Evolutionary conservation across 2,329 filamentous ascomycete genomes (phyloP), one percentile per base, ranked within the genome.

Genomic region (Cephalotrichum gorgonifer): DNA sequence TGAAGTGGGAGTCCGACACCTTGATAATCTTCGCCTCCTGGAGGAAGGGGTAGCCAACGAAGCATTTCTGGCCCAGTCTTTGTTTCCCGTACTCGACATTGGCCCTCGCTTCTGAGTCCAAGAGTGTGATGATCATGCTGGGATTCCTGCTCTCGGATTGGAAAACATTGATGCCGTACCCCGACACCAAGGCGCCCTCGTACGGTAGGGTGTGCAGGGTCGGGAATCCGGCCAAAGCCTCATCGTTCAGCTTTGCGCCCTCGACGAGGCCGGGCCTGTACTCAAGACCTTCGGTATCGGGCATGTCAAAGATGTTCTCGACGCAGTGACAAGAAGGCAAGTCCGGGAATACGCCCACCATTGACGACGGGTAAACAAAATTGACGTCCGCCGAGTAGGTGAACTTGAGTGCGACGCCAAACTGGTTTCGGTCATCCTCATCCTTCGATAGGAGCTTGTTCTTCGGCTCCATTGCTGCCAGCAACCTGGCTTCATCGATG

Each of bases 131-230:
- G 23, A 97, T 80, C 81, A 97, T 90, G 65, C 91, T 98, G 65
- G 96, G 90, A 60, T 97, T 97, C 45, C 88, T 84, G 62, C 90
- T 96, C 57, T 97, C 93, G 57, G 91, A 83, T 62, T 95, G 89
- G 71, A 98, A 98, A 30, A 98, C 88, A 54, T 84, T 93, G 53
- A 98, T 87, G 2, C 89, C 89, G 56, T 95, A 95, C 8, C 83
- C 87, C 44, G 68, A 63, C 8, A 71, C 60, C 20, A 97, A 73
- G 50, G 81, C 77, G 2, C 88, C 93, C 52, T 81, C 83, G 63
- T 93, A 90, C 1, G 88, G 86, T 38, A 98, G 69, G 2, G 86
- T 93, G 55, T 90, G 86, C 58, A 98, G 68, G 54, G 85, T 93
- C 6, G 93, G 93, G 64, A 98, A 98, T 4, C 93, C 93, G 50